phyloP scores from a whole-genome alignment of 2,329 filamentous ascomycete species.

The Diplodia intermedia region DNA sequence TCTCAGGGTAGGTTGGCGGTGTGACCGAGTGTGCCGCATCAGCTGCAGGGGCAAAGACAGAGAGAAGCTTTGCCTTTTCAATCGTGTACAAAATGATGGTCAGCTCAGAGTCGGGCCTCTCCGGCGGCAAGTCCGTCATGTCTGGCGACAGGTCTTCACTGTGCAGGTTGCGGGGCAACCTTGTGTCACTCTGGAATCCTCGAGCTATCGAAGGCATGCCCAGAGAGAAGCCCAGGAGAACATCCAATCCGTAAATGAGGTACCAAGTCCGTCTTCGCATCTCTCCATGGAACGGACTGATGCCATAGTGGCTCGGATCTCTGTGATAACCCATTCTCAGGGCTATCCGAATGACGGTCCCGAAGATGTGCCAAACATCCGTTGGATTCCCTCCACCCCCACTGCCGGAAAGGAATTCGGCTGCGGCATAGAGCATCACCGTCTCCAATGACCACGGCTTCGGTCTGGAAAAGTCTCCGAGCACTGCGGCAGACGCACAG shows the following conservation, averaged over 20 bases:
- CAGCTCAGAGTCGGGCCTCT: constrained; percentile 33
- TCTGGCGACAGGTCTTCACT: constrained; percentile 53
- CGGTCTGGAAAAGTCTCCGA: constrained; percentile 45
- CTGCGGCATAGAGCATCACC: constrained; percentile 33
- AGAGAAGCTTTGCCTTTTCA: constrained; percentile 30
- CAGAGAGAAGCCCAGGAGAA: constrained; percentile 56
- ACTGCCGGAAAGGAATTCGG: constrained; percentile 41
- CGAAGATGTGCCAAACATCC: constrained; percentile 53
- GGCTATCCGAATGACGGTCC: constrained; percentile 49
- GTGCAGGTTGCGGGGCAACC: constrained; percentile 53
- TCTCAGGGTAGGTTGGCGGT: constrained; percentile 46
- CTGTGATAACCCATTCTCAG: constrained; percentile 56
- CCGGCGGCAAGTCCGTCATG: constrained; percentile 46
- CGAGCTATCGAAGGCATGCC: constrained; percentile 59
- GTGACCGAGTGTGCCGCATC: constrained; percentile 49
- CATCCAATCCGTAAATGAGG: constrained; percentile 53
- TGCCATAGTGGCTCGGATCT: constrained; percentile 53
- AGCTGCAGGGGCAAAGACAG: constrained; percentile 39
- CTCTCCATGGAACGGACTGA: constrained; percentile 53
- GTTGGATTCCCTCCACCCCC: constrained; percentile 40
- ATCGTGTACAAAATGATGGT: constrained; percentile 32
- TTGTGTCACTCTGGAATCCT: constrained; percentile 51
- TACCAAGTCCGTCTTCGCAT: constrained; percentile 57
- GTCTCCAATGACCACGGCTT: constrained; percentile 41
- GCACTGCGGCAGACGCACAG: constrained; percentile 39